Conservation (phyloP, 2,329 filamentous ascomycete species). For the Torrubiellomyces zombiae region DNA sequence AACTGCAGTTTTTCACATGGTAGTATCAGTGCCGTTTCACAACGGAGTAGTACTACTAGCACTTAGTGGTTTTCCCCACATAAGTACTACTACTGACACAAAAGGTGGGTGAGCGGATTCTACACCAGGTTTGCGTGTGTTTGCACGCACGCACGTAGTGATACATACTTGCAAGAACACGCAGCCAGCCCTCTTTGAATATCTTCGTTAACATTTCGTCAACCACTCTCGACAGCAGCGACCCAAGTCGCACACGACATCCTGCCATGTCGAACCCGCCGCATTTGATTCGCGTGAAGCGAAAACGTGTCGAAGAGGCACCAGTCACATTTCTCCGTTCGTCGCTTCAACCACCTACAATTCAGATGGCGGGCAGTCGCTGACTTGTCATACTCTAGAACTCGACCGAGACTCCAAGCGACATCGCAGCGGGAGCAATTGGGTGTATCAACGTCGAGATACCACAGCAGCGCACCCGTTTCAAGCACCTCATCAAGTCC, state of each 20-base stretch:
- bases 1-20: too few relatives aligned
- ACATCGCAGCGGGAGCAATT: conserved; percentile 31
- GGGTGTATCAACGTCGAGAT: conserved; percentile 38
- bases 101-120: too few relatives aligned
- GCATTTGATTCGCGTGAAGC: conserved; percentile 43
- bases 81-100: too few relatives aligned
- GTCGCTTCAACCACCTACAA: conserved; percentile 11
- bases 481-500: too few relatives aligned
- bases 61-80: too few relatives aligned
- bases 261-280: conserved; percentile 42
- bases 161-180: too few relatives aligned
- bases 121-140: too few relatives aligned
- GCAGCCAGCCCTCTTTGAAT: neutral
- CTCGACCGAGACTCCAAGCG: conserved; percentile 37
- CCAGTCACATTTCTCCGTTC: conserved; percentile 39
- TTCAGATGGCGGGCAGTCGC: too few relatives aligned
- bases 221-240: neutral
- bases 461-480: conserved; percentile 12
- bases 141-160: too few relatives aligned
- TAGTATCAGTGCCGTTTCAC: too few relatives aligned
- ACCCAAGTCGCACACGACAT: too few relatives aligned
- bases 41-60: too few relatives aligned
- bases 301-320: conserved; percentile 36
- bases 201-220: neutral
- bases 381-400: conserved; percentile 17